These are phyloP conservation scores for Coffea eugenioides DNA, from an alignment of 257 asterid genomes.

Conservation along the genomic window DNA sequence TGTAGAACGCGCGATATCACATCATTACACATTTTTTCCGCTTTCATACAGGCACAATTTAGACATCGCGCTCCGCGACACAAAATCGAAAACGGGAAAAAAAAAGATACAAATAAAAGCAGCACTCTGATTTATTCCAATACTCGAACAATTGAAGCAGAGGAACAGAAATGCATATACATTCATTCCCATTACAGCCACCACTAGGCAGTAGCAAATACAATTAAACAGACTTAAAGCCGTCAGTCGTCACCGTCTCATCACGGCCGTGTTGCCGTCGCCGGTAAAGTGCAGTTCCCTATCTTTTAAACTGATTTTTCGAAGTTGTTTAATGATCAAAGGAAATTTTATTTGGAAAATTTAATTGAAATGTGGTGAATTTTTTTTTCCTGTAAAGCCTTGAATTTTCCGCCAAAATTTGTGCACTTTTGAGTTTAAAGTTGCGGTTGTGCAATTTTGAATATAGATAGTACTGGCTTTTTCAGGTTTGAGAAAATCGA, in stretches of 20 bases:
- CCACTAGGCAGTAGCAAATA: neutral
- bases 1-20: too few species aligned
- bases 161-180: neutral
- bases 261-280: slow-evolving; percentile 1
- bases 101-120: neutral
- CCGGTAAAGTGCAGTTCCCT: neutral
- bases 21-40: too few species aligned
- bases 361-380: neutral
- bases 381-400: neutral
- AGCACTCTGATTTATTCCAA: too few species aligned
- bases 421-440: neutral
- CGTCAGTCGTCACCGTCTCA: neutral
- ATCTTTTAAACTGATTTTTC: neutral
- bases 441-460: too few species aligned
- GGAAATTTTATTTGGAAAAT: neutral
- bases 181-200: neutral
- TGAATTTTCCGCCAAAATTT: neutral
- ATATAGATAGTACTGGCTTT: too few species aligned
- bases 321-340: neutral
- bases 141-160: neutral
- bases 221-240: neutral
- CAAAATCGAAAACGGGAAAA: neutral
- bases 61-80: neutral
- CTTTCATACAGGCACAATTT: too few species aligned
- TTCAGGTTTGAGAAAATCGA: neutral